phyloP scores from a whole-genome alignment of 805 yeast genomes.

The Myxozyma melibiosi region DNA sequence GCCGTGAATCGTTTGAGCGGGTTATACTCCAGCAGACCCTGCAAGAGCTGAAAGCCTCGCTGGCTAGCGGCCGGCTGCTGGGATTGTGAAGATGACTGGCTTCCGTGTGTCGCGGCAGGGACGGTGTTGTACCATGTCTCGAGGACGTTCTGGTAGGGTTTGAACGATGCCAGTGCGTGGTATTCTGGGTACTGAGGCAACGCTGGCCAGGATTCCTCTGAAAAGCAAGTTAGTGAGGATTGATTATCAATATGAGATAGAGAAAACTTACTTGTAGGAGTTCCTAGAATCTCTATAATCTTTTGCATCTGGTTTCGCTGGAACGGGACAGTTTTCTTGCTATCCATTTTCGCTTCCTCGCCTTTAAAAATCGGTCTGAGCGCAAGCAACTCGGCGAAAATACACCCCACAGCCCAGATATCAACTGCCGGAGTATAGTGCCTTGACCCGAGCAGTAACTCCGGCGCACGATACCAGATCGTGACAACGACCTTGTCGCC shows the following conservation, averaged over 20 bases:
- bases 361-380: slow-evolving; percentile 94
- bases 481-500: slow-evolving; percentile 49
- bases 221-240: neutral
- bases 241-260: neutral
- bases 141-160: slow-evolving; percentile 66
- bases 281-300: slow-evolving; percentile 89
- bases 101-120: slow-evolving; percentile 49
- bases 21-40: slow-evolving; percentile 73
- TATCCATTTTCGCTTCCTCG: slow-evolving; percentile 95
- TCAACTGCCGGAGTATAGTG: slow-evolving; percentile 54
- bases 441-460: slow-evolving; percentile 51
- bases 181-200: slow-evolving; percentile 83
- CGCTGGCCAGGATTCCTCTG: slow-evolving; percentile 72
- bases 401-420: slow-evolving; percentile 62
- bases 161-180: slow-evolving; percentile 57
- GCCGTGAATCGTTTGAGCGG: slow-evolving; percentile 83
- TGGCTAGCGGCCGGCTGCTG: slow-evolving; percentile 33
- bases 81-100: neutral
- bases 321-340: slow-evolving; percentile 89
- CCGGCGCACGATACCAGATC: slow-evolving; percentile 57
- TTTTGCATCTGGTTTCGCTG: slow-evolving; percentile 90
- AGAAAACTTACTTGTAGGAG: slow-evolving; percentile 64
- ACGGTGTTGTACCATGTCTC: slow-evolving; percentile 84
- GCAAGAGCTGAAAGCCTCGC: slow-evolving; percentile 63
- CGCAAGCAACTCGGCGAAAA: slow-evolving; percentile 84